Evolutionary conservation across 257 asterid species (phyloP), one percentile per base, ranked within the genome.

Genomic region (Solanum bulbocastanum): DNA sequence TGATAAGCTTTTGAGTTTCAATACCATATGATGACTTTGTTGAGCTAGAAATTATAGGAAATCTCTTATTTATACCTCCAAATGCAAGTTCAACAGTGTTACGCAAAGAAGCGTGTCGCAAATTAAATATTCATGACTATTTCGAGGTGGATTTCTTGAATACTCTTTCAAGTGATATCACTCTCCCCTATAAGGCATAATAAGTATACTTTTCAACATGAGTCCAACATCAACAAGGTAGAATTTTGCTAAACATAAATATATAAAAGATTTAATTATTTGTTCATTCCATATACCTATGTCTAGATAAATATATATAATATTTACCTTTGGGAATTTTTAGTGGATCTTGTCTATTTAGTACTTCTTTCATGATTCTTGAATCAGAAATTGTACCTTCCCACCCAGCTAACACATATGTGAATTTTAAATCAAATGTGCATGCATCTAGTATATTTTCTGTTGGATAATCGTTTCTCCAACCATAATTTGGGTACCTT

Each of bases 381-480:
- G 32, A 35, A 52, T 83, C 76, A 11, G 44, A 39, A 8, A 4
- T 0, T 39, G n/a, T 46, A 16, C 56, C 65, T 62, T 87, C 74
- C 74, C 25, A 69, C 10, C 20, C 6, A 30, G 18, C 22, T 42
- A 87, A 33, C 8, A 76, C 14, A 10, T 37, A 83, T 33, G 75
- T 87, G 49, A 87, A 87, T 10, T 72, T 83, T 30, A 87, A 66
- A 46, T 87, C 87, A 16, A 87, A 84, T 11, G 69, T 72, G 2
- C 87, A 83, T 68, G 84, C 3, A 18, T 4, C 87, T 8, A 82
- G 36, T 16, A 87, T 62, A 68, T 83, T 69, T 68, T 87, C 36
- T 37, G 30, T 56, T 27, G 81, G 30, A 15, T 62, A 30, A 7
- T 88, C 42, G 35, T 69, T 88, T 6, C 23, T 88, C 9, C 81